Conservation (phyloP, 2,329 filamentous ascomycete genomes). For the Aspergillus candidus region DNA sequence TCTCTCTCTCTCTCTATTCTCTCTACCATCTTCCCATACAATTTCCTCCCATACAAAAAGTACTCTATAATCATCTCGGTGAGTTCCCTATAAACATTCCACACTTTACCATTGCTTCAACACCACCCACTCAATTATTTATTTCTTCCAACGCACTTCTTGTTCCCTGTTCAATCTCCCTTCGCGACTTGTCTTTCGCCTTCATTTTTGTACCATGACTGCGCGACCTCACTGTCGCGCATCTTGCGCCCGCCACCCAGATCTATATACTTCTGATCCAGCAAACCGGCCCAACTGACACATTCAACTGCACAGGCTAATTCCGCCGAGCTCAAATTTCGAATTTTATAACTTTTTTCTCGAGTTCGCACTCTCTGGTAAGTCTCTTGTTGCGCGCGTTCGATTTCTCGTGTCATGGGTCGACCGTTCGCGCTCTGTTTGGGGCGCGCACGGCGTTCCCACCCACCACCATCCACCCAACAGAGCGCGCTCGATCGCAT, state of each 20-base stretch:
- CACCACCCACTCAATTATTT: conserved; percentile 24
- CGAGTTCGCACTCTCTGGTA: conserved; percentile 11
- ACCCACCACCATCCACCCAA: conserved; percentile 7
- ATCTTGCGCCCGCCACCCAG: conserved; percentile 11
- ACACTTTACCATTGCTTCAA: conserved; percentile 16
- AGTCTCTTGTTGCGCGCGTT: conserved; percentile 14
- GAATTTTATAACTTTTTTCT: conserved; percentile 5
- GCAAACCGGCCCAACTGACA: conserved; percentile 6
- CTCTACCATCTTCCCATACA: conserved; percentile 26
- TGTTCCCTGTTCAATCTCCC: conserved; percentile 10
- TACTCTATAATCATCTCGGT: conserved; percentile 34
- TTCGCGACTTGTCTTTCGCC: conserved; percentile 12
- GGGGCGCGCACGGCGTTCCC: conserved; percentile 13
- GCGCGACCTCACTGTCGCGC: conserved; percentile 21
- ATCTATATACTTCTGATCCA: conserved; percentile 16
- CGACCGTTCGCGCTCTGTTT: conserved; percentile 17
- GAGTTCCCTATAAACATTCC: conserved; percentile 29
- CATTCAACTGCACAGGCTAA: conserved; percentile 9
- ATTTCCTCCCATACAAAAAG: conserved; percentile 32
- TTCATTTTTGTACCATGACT: conserved; percentile 19
- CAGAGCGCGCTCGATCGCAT: conserved; percentile 9
- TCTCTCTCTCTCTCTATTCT: conserved; percentile 22
- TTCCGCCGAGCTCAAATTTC: conserved; percentile 7
- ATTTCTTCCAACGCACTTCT: conserved; percentile 14
- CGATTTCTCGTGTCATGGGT: conserved; percentile 13